Conservation (phyloP, 805 yeast genomes). For the Sporopachydermia lactativora region DNA sequence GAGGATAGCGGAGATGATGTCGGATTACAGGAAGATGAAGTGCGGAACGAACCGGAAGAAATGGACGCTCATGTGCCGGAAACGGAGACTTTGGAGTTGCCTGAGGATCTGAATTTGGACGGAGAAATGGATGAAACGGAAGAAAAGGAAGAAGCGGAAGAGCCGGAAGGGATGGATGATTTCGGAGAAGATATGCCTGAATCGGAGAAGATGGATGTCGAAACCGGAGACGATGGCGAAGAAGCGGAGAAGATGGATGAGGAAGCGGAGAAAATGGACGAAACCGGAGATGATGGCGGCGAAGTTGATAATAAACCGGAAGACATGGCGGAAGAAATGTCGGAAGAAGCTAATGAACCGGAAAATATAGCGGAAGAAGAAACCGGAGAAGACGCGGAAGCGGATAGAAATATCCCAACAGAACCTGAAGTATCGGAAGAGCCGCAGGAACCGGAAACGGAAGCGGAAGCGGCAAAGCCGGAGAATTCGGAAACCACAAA, state of each 20-base stretch:
- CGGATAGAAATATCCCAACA: too few species aligned
- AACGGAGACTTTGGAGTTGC: conserved; percentile 74
- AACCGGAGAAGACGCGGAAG: conserved; percentile 14
- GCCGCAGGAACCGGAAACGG: conserved; percentile 12
- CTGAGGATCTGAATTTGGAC: conserved; percentile 85
- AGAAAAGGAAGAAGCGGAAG: conserved; percentile 29
- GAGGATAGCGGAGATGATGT: conserved; percentile 56
- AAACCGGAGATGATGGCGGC: conserved; percentile 12
- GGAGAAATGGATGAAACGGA: conserved; percentile 51
- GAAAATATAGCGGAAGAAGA: conserved; percentile 18
- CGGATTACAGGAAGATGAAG: conserved; percentile 74
- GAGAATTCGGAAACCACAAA: conserved; percentile 43
- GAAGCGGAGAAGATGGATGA: conserved; percentile 11
- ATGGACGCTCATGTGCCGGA: conserved; percentile 69
- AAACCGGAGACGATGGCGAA: conserved; percentile 19
- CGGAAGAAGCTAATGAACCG: conserved; percentile 20
- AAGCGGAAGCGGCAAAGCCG: conserved; percentile 16
- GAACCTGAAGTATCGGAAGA: conserved; percentile 13
- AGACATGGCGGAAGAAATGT: conserved; percentile 16
- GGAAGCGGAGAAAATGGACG: conserved; percentile 10
- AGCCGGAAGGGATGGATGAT: conserved; percentile 19
- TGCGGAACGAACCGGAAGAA: conserved; percentile 55
- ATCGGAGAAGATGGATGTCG: conserved; percentile 19
- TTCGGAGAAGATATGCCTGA: conserved; percentile 19
- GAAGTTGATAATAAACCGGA: conserved; percentile 18